These are phyloP conservation scores for Juglanconis sp. DNA, from an alignment of 2,329 filamentous ascomycete species.

Conservation along the genomic window DNA sequence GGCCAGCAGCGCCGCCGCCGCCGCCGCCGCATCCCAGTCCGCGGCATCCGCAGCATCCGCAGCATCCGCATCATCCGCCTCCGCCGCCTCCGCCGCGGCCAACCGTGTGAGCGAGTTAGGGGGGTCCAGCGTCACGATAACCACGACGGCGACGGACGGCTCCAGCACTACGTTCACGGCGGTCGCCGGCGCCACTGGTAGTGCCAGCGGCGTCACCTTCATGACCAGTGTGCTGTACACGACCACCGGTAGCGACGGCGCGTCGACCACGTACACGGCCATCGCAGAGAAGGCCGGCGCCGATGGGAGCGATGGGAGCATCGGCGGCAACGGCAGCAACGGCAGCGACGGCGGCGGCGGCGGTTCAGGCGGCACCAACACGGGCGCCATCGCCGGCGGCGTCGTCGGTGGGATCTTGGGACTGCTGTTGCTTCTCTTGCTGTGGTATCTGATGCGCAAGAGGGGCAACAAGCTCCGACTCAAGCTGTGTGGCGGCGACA, in stretches of 20 bases:
- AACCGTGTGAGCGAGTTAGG: conserved; percentile 4
- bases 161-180: conserved; percentile 14
- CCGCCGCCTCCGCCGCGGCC: conserved; percentile 1
- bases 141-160: conserved; percentile 15
- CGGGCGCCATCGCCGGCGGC: conserved; percentile 29
- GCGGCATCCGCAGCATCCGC: conserved; percentile 1
- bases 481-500: conserved; percentile 17
- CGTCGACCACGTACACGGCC: conserved; percentile 11
- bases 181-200: conserved; percentile 7
- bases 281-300: conserved; percentile 1
- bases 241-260: conserved; percentile 15
- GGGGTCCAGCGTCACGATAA: conserved; percentile 16
- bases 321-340: neutral
- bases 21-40: neutral
- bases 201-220: conserved; percentile 4
- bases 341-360: neutral
- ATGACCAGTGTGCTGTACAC: conserved; percentile 14
- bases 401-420: conserved; percentile 28
- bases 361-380: conserved; percentile 19
- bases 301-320: neutral
- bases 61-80: conserved; percentile 1
- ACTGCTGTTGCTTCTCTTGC: conserved; percentile 22
- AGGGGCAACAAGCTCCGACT: conserved; percentile 21
- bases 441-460: conserved; percentile 24
- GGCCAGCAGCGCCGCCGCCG: conserved; percentile 7